phyloP scores from a whole-genome alignment of 2,329 filamentous ascomycete species.

The Zopfia rhizophila region DNA sequence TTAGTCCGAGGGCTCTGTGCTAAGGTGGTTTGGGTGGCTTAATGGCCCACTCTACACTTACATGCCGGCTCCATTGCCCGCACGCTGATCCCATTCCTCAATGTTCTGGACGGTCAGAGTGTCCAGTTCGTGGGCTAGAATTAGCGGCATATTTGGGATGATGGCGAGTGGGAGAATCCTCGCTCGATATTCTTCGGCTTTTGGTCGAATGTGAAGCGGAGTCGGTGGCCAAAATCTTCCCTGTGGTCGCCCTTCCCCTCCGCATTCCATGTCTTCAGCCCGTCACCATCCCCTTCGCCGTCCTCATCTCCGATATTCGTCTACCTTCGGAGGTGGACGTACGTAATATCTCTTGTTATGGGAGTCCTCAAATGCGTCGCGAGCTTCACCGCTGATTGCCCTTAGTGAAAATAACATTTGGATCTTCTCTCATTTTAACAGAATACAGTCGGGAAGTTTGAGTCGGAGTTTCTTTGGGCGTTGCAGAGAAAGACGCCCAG shows the following conservation, averaged over 20 bases:
- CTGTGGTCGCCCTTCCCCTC: conserved; percentile 4
- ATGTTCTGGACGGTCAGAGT: conserved; percentile 8
- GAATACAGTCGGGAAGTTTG: conserved; percentile 3
- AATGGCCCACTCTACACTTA: conserved; percentile 2
- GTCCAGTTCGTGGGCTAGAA: conserved; percentile 7
- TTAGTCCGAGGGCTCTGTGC: conserved; percentile 2
- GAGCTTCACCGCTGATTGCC: conserved; percentile 5
- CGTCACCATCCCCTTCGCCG: conserved; percentile 2
- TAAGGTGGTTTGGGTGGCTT: no score
- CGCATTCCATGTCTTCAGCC: conserved; percentile 2
- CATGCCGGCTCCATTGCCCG: conserved; percentile 4
- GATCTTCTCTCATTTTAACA: conserved; percentile 7
- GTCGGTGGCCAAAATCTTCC: conserved; percentile 5
- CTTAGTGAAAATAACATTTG: conserved; percentile 7
- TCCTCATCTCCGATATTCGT: conserved; percentile 10
- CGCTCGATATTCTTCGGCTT: conserved; percentile 9
- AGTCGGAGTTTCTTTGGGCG: neutral
- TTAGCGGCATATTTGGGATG: conserved; percentile 2
- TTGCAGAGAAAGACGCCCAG: conserved; percentile 3
- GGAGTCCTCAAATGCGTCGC: neutral
- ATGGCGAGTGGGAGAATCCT: neutral
- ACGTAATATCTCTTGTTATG: conserved; percentile 7
- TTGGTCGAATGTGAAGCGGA: conserved; percentile 7
- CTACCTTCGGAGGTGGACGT: conserved; percentile 1
- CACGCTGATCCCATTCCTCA: conserved; percentile 8